Evolutionary conservation across 2,329 filamentous ascomycete species (phyloP).

Genomic region (Hymenoscyphus linearis): DNA sequence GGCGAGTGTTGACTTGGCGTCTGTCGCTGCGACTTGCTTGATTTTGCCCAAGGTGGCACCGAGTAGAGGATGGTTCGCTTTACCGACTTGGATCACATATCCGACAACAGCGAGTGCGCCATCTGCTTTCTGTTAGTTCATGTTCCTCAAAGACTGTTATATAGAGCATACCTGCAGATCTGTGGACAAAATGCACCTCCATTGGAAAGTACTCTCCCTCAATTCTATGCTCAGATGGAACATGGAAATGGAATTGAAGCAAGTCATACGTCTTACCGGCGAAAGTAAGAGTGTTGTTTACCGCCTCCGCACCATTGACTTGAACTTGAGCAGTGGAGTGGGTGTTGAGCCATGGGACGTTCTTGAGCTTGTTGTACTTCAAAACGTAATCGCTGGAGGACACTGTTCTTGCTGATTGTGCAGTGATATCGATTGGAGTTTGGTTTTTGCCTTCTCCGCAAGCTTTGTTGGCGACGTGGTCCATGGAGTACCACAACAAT

Average conservation of each 20-base stretch:
- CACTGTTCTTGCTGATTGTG: not conserved
- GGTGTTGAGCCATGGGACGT: not conserved
- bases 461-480: conserved; percentile 2
- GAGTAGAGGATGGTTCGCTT: conserved; percentile 36
- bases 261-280: conserved; percentile 6
- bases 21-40: not conserved
- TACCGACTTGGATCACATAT: conserved; percentile 33
- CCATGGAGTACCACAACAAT: conserved; percentile 3
- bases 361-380: not conserved
- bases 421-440: conserved; percentile 3
- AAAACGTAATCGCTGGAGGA: not conserved
- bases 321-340: conserved; percentile 4
- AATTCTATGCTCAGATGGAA: conserved; percentile 52
- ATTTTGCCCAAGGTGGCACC: conserved; percentile 31
- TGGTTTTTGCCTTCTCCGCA: conserved; percentile 5
- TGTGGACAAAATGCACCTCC: conserved; percentile 39
- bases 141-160: not conserved
- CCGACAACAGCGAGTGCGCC: conserved; percentile 32
- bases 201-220: conserved; percentile 36
- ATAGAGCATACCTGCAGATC: conserved; percentile 25
- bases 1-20: not conserved
- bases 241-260: conserved; percentile 54
- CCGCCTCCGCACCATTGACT: not conserved
- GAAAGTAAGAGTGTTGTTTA: conserved; percentile 4
- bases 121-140: conserved; percentile 5